Percentiles rank a stretch among this genome's conserved stretches.
Evolutionary conservation across 208 protist species (phyloP).

Genomic region (Eutreptiella sp.): DNA sequence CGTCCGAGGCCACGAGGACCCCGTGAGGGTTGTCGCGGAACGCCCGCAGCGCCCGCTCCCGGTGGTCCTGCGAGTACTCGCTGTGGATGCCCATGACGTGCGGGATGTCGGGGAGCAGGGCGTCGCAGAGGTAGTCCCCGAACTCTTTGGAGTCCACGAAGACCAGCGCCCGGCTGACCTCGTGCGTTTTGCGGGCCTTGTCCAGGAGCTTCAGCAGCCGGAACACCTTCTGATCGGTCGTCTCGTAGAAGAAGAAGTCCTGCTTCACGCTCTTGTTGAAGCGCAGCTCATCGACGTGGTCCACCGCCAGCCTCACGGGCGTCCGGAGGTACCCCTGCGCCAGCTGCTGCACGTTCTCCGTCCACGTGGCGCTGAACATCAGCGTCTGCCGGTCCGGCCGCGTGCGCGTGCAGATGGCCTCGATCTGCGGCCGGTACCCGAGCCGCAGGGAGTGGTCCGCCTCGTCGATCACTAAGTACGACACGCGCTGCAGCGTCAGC

Average conservation of each 20-base stretch:
- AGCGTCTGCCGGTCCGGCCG: constrained; percentile 68
- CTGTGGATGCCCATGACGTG: too few species aligned
- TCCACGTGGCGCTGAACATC: constrained; percentile 82
- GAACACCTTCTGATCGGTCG: too few species aligned
- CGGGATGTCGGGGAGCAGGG: constrained; percentile 50
- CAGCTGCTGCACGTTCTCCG: constrained; percentile 13
- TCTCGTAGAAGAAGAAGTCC: too few species aligned
- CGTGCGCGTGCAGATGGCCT: constrained; percentile 54
- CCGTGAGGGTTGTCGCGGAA: constrained; percentile 35
- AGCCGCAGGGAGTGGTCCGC: constrained; percentile 1
- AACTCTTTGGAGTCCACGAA: constrained; percentile 77
- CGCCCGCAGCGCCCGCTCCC: constrained; percentile 32
- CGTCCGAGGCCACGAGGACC: constrained; percentile 39
- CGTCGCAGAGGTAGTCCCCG: constrained; percentile 53
- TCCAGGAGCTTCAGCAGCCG: constrained; percentile 62
- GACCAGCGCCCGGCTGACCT: constrained; percentile 69
- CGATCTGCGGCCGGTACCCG: too few species aligned
- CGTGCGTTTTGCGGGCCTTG: constrained; percentile 44
- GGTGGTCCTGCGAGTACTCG: constrained; percentile 38
- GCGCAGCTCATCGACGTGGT: too few species aligned
- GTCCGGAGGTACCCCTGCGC: constrained; percentile 11
- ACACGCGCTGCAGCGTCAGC: constrained; percentile 1
- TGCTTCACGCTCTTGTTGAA: too few species aligned
- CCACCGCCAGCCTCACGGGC: neutral
- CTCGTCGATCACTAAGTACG: constrained; percentile 34